Percentiles rank a stretch among this genome's conserved stretches.
Conservation (phyloP, 768 basidiomycete genomes). For the Lactarius hatsudake region DNA sequence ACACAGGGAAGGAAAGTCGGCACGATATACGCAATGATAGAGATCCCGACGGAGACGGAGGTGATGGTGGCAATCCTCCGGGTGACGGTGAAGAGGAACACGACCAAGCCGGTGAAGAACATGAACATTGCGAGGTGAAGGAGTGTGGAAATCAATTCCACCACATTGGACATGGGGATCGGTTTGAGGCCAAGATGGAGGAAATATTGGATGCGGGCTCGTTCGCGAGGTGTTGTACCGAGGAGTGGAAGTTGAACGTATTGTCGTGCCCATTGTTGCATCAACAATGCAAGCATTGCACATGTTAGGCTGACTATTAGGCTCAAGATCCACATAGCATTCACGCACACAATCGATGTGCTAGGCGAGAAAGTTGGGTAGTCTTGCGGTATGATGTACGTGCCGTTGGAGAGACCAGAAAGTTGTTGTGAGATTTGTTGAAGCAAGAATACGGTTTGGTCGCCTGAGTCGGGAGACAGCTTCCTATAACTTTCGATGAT, state of each 20-base stretch:
- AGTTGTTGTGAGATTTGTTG: slow-evolving; percentile 18
- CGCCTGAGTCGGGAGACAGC: not conserved
- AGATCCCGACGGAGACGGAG: slow-evolving; percentile 1
- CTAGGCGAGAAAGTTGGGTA: not conserved
- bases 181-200: slow-evolving; percentile 9
- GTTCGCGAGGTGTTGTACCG: not conserved
- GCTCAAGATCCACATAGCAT: slow-evolving; percentile 22
- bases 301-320: slow-evolving; percentile 18
- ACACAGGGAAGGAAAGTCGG: slow-evolving; percentile 9
- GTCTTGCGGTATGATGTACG: not conserved
- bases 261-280: slow-evolving; percentile 20
- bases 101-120: slow-evolving; percentile 20
- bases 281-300: slow-evolving; percentile 15
- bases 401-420: not conserved
- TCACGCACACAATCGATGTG: too few species aligned
- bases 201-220: slow-evolving; percentile 18
- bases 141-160: slow-evolving; percentile 12
- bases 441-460: slow-evolving; percentile 9
- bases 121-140: slow-evolving; percentile 23
- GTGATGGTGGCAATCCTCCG: slow-evolving; percentile 5
- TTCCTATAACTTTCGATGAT: slow-evolving; percentile 2
- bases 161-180: not conserved
- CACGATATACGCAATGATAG: not conserved
- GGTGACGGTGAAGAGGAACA: slow-evolving; percentile 8
- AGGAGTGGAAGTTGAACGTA: slow-evolving; percentile 10